Percentiles rank a stretch among this genome's conserved stretches.
Conservation (phyloP, 495 filamentous ascomycete genomes). For the Apodospora peruviana region DNA sequence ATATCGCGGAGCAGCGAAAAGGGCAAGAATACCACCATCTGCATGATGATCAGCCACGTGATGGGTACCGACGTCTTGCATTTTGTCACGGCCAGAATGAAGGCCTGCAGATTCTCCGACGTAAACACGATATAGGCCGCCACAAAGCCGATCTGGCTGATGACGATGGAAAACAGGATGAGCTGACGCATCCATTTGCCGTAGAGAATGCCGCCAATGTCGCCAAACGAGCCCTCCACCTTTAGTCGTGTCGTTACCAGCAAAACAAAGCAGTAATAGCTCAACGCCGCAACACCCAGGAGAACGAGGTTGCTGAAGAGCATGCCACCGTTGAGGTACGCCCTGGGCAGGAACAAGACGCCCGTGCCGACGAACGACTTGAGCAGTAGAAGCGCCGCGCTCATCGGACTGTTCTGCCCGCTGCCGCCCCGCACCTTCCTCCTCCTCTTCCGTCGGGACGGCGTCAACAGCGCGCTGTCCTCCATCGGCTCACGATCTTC, state of each 20-base stretch:
- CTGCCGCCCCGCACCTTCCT: constrained; percentile 63
- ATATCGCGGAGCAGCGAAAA: constrained; percentile 93
- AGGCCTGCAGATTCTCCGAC: constrained; percentile 89
- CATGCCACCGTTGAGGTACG: constrained; percentile 94
- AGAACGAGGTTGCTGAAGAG: constrained; percentile 90
- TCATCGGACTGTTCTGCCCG: constrained; percentile 66
- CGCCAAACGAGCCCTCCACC: constrained; percentile 87
- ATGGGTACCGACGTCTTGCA: constrained; percentile 78
- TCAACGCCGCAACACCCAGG: constrained; percentile 72
- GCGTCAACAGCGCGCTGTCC: constrained; percentile 71
- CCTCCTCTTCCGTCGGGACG: constrained; percentile 62
- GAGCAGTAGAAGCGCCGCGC: constrained; percentile 75
- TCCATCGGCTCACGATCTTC: constrained; percentile 72
- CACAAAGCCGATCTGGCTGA: constrained; percentile 93
- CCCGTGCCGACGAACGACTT: constrained; percentile 98
- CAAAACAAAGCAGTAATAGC: constrained; percentile 94
- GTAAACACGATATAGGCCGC: constrained; percentile 99
- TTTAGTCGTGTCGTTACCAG: constrained; percentile 80
- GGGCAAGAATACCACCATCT: constrained; percentile 88
- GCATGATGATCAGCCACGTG: constrained; percentile 83
- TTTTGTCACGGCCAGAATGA: constrained; percentile 75
- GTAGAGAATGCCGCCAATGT: constrained; percentile 89
- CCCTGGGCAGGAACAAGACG: constrained; percentile 91
- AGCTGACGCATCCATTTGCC: constrained; percentile 82
- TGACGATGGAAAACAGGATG: constrained; percentile 84